phyloP scores from a whole-genome alignment of 345 rosid species.

The Durio zibethinus region DNA sequence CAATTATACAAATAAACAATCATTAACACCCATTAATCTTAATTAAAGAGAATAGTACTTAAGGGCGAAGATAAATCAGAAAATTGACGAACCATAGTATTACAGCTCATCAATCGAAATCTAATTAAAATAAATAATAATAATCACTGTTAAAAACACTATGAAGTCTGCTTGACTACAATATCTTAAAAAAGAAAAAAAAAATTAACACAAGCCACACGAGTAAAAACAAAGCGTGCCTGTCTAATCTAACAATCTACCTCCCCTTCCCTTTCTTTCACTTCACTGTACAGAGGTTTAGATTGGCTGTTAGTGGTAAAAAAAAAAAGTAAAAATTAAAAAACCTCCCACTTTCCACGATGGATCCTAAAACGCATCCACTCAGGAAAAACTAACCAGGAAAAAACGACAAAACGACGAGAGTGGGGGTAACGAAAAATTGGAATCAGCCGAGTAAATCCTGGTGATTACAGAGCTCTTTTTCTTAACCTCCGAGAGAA shows the following conservation, averaged over 20 bases:
- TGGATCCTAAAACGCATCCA: slow-evolving; percentile 24
- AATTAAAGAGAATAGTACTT: neutral
- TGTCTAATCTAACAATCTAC: neutral
- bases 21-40: neutral
- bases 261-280: neutral
- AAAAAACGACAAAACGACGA: neutral
- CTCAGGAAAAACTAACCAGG: neutral
- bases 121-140: neutral
- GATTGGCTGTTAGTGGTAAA: slow-evolving; percentile 20
- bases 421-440: neutral
- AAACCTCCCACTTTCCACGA: slow-evolving; percentile 1
- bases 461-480: slow-evolving; percentile 62
- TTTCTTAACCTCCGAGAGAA: slow-evolving; percentile 83
- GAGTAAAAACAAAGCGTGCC: slow-evolving; percentile 38
- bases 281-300: slow-evolving; percentile 25
- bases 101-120: neutral
- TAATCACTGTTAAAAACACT: neutral
- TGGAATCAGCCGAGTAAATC: slow-evolving; percentile 33
- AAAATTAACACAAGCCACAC: slow-evolving; percentile 44
- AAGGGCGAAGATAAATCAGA: neutral
- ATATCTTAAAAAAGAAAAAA: neutral
- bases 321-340: neutral
- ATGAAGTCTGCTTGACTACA: slow-evolving; percentile 2
- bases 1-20: neutral
- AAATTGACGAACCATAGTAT: neutral